Base-by-base conservation (phyloP, 2,329 filamentous ascomycete genomes). In the Aspergillus tamarii region DNA sequence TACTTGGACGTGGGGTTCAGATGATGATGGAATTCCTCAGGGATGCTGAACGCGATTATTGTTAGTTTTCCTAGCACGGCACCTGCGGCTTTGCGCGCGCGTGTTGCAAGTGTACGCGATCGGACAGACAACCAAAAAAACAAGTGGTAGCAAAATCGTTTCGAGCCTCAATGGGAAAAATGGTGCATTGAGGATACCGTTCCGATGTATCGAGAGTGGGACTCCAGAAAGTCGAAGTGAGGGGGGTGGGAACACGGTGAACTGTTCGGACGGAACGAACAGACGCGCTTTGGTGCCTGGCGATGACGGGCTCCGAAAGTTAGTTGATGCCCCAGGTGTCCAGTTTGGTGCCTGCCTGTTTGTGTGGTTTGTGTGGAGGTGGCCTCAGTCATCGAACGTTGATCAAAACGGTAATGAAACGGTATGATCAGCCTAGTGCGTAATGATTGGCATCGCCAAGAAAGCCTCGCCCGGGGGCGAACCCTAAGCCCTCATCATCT, bases 251-350 rank as follows among this genome's bases (percentile, higher is more conserved):
- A 65, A 57, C 59, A 63, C 54, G 53, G 61, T 57, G 59, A 63
- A 50, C 30, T 63, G 61, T 57, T 61, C 60, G 62, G 59, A 59
- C 58, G 32, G 36, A 57, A 57, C 53, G 60, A 54, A 67, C 64
- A 41, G 64, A 69, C 68, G 68, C 68, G 66, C 65, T 59, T 68
- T 60, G 61, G 54, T 69, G 67, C 67, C 67, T 69, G 65, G 60
- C 48, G 59, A 59, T 62, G 56, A 60, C 52, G 41, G 59, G 54
- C 46, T 53, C 50, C 36, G 26, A 55, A 48, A 46, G 50, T 30
- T 11, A 12, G 12, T 46, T 9, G 19, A 21, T 45, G 59, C 64
- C 66, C 65, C 39, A 64, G 62, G 60, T 59, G n/a, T 41, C 46
- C 30, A 26, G 14, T 2, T 41, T 19, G 3, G 34, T 41, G 16